Conservation (phyloP, 1,139 yeast species). For the Pneumocystis wakefieldiae region DNA sequence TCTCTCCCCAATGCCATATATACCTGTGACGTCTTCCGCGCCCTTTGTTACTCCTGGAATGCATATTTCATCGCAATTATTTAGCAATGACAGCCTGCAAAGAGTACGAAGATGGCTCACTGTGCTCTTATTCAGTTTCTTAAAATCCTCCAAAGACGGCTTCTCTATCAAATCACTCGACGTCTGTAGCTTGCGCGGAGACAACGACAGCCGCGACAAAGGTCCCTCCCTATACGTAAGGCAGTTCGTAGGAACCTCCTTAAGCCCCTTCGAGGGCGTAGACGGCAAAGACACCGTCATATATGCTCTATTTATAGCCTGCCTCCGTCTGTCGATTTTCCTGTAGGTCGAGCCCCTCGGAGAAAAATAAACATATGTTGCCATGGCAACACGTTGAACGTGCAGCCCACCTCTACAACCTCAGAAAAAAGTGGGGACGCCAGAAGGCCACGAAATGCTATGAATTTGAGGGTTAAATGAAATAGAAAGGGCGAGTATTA, state of each 20-base stretch:
- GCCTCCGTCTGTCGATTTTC: neutral
- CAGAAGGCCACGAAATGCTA: neutral
- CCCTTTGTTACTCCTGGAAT: slow-evolving; percentile 24
- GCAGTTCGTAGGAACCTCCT: neutral
- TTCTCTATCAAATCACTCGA: neutral
- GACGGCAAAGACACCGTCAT: neutral
- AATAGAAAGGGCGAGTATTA: neutral
- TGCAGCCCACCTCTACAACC: no score
- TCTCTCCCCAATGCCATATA: neutral
- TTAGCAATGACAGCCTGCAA: slow-evolving; percentile 3
- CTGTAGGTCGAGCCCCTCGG: neutral
- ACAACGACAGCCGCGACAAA: neutral
- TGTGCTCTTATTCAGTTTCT: slow-evolving; percentile 11
- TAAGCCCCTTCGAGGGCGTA: neutral
- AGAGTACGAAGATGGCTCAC: slow-evolving; percentile 13
- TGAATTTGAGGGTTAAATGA: neutral
- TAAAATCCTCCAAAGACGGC: slow-evolving; percentile 1
- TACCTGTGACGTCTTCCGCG: slow-evolving; percentile 26
- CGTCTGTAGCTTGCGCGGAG: neutral
- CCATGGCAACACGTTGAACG: neutral
- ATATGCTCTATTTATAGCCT: neutral
- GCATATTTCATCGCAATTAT: slow-evolving; percentile 16
- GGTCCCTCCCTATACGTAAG: neutral
- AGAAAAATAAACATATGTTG: neutral
- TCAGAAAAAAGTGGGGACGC: no score